Evolutionary conservation across 768 basidiomycete species (phyloP).

Genomic region (Rubroboletus satanas): DNA sequence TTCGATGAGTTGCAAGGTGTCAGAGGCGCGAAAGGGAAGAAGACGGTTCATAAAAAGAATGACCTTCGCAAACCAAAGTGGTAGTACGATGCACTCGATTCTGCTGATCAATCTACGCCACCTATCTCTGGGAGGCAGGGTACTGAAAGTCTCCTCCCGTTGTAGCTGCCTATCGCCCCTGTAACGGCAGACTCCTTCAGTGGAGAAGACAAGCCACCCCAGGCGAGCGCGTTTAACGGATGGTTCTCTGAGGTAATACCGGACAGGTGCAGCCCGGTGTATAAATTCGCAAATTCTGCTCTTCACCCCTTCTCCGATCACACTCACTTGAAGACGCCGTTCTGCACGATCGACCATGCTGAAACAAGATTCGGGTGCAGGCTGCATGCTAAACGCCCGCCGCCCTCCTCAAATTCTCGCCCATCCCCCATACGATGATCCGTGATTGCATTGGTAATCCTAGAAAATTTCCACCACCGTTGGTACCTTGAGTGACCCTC

Average conservation of each 20-base stretch:
- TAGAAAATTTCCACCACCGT: not conserved
- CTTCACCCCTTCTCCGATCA: conserved; percentile 13
- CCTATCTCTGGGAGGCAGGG: conserved; percentile 3
- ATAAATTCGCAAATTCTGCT: conserved; percentile 1
- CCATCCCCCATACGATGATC: too few species aligned
- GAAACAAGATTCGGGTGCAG: not conserved
- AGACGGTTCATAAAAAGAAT: conserved; percentile 64
- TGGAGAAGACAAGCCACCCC: not conserved
- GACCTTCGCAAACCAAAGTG: conserved; percentile 64
- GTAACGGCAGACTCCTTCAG: not conserved
- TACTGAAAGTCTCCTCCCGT: not conserved
- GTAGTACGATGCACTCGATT: conserved; percentile 37
- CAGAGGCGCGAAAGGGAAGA: conserved; percentile 64
- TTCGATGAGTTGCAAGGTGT: conserved; percentile 73
- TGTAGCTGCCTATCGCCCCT: not conserved
- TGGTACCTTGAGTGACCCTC: not conserved
- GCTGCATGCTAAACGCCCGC: not conserved
- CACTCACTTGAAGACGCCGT: conserved; percentile 7
- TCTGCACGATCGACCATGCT: not conserved
- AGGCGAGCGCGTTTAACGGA: not conserved
- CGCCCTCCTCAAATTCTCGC: too few species aligned
- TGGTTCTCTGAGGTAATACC: conserved; percentile 9
- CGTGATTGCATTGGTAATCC: not conserved
- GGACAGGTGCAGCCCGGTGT: not conserved
- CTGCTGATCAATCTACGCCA: conserved; percentile 3